Evolutionary conservation across 805 yeast species (phyloP), one percentile per base, ranked within the genome.

Genomic region (Kluyveromyces starmeri): DNA sequence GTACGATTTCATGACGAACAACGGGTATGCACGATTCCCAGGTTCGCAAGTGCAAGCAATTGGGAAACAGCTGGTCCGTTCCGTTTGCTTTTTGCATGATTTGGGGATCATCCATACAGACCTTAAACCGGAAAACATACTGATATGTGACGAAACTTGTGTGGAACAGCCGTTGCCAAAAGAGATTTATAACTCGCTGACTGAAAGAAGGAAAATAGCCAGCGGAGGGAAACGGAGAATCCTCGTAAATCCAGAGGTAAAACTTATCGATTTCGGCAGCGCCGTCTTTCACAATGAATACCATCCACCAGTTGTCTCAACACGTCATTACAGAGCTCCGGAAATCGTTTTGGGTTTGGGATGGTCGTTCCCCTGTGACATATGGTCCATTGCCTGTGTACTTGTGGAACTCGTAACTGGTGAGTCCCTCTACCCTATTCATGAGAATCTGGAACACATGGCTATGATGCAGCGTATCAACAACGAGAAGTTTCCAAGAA

Each of bases 331-430:
- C 58, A 66, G 98, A 35, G 98, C 98, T 0, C 98, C 98, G 0
- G 98, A 92, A 55, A 86, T 92, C 43, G 85, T 89, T 1, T 61
- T 92, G 20, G 96, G 96, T 2, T 69, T 74, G n/a, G 96, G 96
- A 13, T 92, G 98, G 97, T 82, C 95, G 6, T 86, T 72, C 48
- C 94, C 96, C 1, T 89, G 97, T 57, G 99, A 92, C 56, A 65
- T 89, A 63, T 92, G 99, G 99, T 83, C 95, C 1, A 68, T 92
- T 28, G 99, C 96, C 1, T 89, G 97, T 57, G 84, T 92, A 11
- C 61, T 92, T 22, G 88, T 85, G 7, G 99, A 92, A 60, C 61
- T 92, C 32, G 78, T 83, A 24, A 84, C 94, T 13, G 99, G 99
- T 18, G 95, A 85, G 51, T 95, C 96, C 1, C 62, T 92, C 16